These are phyloP conservation scores for Fusarium siculi DNA, from an alignment of 2,329 filamentous ascomycete species.

Conservation along the genomic window DNA sequence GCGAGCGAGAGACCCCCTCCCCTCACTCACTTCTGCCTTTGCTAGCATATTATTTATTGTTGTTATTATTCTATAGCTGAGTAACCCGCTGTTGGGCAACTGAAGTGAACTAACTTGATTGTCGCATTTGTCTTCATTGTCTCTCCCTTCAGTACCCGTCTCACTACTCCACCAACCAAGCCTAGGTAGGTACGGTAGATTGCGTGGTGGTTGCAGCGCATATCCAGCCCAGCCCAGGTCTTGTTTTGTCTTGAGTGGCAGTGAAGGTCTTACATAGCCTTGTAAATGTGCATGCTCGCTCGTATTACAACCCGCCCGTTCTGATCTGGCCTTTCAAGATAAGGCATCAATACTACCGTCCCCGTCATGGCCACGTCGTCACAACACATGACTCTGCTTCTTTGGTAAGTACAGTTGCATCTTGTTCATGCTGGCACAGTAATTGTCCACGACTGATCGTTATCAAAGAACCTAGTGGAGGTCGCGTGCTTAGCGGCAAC, in stretches of 20 bases:
- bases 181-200: neutral
- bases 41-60: neutral
- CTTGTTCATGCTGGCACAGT: neutral
- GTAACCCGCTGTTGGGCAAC: neutral
- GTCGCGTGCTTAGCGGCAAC: slow-evolving; percentile 39
- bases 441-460: slow-evolving; percentile 11
- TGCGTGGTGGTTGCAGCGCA: neutral
- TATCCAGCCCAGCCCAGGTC: neutral
- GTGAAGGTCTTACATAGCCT: slow-evolving; percentile 10
- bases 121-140: neutral
- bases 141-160: neutral
- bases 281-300: neutral
- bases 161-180: slow-evolving; percentile 1
- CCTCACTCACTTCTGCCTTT: slow-evolving; percentile 17
- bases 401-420: neutral
- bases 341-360: neutral
- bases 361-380: neutral
- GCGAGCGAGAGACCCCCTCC: slow-evolving; percentile 3
- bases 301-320: neutral
- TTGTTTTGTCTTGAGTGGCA: slow-evolving; percentile 26
- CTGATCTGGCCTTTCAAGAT: neutral
- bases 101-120: neutral
- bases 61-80: neutral
- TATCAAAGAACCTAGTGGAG: slow-evolving; percentile 36
- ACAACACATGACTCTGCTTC: neutral